Evolutionary conservation across 2,329 filamentous ascomycete species (phyloP), one percentile per base, ranked within the genome.

Genomic region (Fusarium sp.): DNA sequence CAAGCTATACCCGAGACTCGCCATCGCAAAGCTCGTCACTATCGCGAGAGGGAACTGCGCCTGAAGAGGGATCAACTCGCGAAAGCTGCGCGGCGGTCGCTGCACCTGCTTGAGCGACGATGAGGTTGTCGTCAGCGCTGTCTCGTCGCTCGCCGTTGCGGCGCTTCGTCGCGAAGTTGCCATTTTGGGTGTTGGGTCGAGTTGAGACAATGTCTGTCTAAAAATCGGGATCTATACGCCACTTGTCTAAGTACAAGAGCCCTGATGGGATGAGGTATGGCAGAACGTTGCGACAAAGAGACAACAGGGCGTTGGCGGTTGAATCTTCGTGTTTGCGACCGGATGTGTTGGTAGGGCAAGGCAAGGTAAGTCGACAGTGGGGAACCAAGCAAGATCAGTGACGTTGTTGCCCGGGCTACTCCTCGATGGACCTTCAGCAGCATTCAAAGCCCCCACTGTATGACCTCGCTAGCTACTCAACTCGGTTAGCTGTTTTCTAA

Each of bases 1-100:
- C 53, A 91, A 76, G 46, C 88, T 88, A 78, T 92, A 92, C 8
- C 92, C 85, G 19, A 89, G 73, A 17, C 87, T 85, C 67, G 89
- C 91, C 59, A 94, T 80, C 33, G 84, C 81, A 60, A 94, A 83
- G 79, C 85, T 89, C 70, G 89, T 76, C 21, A 84, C 74, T 11
- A 84, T 82, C 21, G 85, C 80, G 6, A 89, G 79, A 10, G 85
- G 86, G 70, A 89, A 88, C 60, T 84, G 83, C n/a, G 84, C 67
- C 14, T 75, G 63, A 11, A 62, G 63, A 5, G 86, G 85, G 24
- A 89, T 73, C 70, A 58, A 36, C 9, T 65, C 67, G 52, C 67
- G 67, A 45, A 70, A 65, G 15, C 53, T 62, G 36, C 49, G 60
- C 40, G 60, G 68, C 21, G 56, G 49, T 52, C 53, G 45, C 21